Percentiles rank a stretch among this genome's conserved stretches.
phyloP scores from a whole-genome alignment of 306 rosid genomes.

The Rosa multiflora region DNA sequence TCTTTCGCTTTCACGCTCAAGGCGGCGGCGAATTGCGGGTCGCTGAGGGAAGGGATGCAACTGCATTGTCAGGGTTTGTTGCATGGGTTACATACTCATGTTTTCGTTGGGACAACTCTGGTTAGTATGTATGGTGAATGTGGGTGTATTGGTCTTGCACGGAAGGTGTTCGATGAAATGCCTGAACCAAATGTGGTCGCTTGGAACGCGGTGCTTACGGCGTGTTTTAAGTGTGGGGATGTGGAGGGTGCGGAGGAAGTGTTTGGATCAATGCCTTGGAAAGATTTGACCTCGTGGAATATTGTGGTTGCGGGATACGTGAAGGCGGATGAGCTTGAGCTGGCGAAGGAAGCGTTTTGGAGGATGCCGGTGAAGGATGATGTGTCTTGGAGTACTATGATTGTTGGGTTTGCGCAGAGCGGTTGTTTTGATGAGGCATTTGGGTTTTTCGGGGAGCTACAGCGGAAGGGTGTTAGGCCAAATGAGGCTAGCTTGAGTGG shows the following conservation, averaged over 20 bases:
- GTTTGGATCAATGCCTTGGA: slow-evolving; percentile 57
- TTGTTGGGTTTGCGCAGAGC: slow-evolving; percentile 68
- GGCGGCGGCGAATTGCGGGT: slow-evolving; percentile 53
- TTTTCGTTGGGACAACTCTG: slow-evolving; percentile 70
- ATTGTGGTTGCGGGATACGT: slow-evolving; percentile 65
- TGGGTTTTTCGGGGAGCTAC: slow-evolving; percentile 65
- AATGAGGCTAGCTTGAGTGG: slow-evolving; percentile 84
- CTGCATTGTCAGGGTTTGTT: slow-evolving; percentile 53
- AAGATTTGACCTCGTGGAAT: slow-evolving; percentile 83
- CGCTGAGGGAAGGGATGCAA: slow-evolving; percentile 47
- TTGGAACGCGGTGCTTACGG: slow-evolving; percentile 71
- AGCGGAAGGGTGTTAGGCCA: slow-evolving; percentile 43
- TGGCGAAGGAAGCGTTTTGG: slow-evolving; percentile 52
- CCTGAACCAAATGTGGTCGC: slow-evolving; percentile 69
- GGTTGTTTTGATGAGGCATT: slow-evolving; percentile 69
- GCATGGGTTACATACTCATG: slow-evolving; percentile 52
- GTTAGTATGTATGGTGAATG: slow-evolving; percentile 71
- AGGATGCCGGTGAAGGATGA: slow-evolving; percentile 64
- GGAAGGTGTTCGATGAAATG: slow-evolving; percentile 71
- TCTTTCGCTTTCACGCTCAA: slow-evolving; percentile 73
- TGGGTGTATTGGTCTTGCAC: slow-evolving; percentile 38
- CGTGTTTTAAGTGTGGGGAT: slow-evolving; percentile 68
- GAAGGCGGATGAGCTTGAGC: slow-evolving; percentile 66
- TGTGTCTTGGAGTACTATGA: slow-evolving; percentile 89
- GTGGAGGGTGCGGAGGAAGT: slow-evolving; percentile 33